Evolutionary conservation across 805 yeast genomes (phyloP), one percentile per base, ranked within the genome.

Genomic region (Starmerella floris): DNA sequence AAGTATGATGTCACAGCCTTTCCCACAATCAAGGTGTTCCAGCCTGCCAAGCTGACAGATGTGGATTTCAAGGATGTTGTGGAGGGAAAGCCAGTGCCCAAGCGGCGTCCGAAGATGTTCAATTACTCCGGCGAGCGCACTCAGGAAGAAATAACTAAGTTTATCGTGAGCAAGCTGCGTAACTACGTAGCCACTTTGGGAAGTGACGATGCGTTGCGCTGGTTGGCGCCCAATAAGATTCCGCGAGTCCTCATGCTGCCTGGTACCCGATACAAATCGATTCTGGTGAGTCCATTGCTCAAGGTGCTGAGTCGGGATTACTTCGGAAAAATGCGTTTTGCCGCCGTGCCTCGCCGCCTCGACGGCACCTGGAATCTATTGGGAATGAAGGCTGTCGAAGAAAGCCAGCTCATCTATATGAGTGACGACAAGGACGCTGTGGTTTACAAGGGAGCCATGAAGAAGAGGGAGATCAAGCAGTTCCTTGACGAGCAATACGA

Each of bases 1-100:
- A 62, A 70, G 42, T 70, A 80, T 59, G 66, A 70, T 40, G 64
- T 91, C 26, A 66, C 74, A 51, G 93, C 94, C 0, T 87, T 70
- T 59, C 98, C 98, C 9, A 82, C 95, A 0, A 58, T 91, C 32
- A 65, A 79, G 65, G 79, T 79, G 3, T 87, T 81, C 62, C 71
- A 88, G 54, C 94, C 96, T 1, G 85, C 91, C 19, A 83, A 82
- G 55, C 63, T 63, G 23, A 49, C 50, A n/a, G 53, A 50, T 33
- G 31, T 39, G 15, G 58, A 55, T 36, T 46, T 52, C 42, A 49
- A 48, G 36, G 51, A 47, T 20, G 51, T 58, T 39, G 57, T 55
- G 16, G 56, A 47, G 26, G 55, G 55, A 34, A 32, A 51, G 38
- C 44, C 41, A 9, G 23, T 50, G 26, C 52, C 50, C 42, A 42